These are phyloP conservation scores for Lyophyllum decastes DNA, from an alignment of 768 basidiomycete species.

Conservation along the genomic window DNA sequence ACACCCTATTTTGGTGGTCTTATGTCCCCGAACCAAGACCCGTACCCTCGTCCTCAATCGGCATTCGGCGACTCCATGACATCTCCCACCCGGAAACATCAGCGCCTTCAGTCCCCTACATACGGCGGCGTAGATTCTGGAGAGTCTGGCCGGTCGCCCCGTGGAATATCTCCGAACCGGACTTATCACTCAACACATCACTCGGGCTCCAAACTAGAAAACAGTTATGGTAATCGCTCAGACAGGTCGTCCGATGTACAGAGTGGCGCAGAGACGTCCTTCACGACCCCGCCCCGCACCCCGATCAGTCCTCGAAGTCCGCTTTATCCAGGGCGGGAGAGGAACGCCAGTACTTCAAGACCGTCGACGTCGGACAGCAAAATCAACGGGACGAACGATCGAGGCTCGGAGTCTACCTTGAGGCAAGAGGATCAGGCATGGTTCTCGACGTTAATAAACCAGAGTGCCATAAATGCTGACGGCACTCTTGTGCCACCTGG, in stretches of 20 bases:
- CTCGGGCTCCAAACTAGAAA: conserved; percentile 32
- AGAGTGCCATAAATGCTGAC: conserved; percentile 14
- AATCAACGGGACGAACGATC: conserved; percentile 16
- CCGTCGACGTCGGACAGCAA: conserved; percentile 28
- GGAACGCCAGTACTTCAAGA: conserved; percentile 21
- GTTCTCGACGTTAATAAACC: conserved; percentile 23
- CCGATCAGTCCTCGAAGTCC: conserved; percentile 58
- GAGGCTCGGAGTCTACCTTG: conserved; percentile 29
- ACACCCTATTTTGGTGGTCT: conserved; percentile 22
- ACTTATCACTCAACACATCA: conserved; percentile 28
- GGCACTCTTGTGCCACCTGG: conserved; percentile 24
- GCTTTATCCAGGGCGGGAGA: conserved; percentile 35
- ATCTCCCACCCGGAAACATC: conserved; percentile 37
- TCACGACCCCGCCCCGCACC: conserved; percentile 58
- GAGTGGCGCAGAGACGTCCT: conserved; percentile 43
- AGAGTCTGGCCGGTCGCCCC: conserved; percentile 41
- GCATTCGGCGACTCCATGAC: conserved; percentile 52
- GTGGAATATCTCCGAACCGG: conserved; percentile 39
- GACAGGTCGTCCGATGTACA: conserved; percentile 37
- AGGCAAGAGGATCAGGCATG: conserved; percentile 30
- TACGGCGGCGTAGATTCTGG: conserved; percentile 35
- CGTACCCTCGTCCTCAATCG: conserved; percentile 64
- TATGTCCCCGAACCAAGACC: conserved; percentile 53
- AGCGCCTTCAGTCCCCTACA: conserved; percentile 38
- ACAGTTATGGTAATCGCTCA: conserved; percentile 30